Evolutionary conservation across 805 yeast species (phyloP), one percentile per base, ranked within the genome.

Genomic region (Candida michaelii): DNA sequence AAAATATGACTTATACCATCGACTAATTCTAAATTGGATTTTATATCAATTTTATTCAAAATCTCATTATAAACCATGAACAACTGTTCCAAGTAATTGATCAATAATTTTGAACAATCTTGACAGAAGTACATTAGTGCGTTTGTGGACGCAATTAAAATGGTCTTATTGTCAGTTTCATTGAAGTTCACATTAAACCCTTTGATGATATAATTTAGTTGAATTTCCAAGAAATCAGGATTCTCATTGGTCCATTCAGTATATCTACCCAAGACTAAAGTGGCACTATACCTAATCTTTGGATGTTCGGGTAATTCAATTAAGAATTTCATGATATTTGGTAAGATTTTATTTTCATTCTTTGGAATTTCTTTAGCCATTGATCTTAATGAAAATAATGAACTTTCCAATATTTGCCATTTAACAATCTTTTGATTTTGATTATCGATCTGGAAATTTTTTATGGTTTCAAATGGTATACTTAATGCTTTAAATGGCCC

Each of bases 101-200:
- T 76, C 51, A 93, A 66, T 12, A 81, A 69, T 10, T 61, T 55
- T 0, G 90, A 77, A 56, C 99, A 93, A 63, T 95, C 99, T 56
- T 87, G 85, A 66, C 97, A 90, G 56, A 93, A 88, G 58, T 81
- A 91, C 90, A 89, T 88, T 54, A 93, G 73, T 0, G 99, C 95
- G 62, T 87, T 90, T 0, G 97, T 84, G 0, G 97, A 88, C 1
- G 99, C 97, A 19, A 84, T 77, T 17, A 84, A 71, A 23, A 87
- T 84, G 32, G 78, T 82, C 30, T 58, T 57, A 32, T 56, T 51
- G 17, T 46, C 52, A 13, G 45, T 42, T 27, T 23, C 35, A 32
- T 45, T 40, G 17, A 40, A 43, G 17, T 41, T 36, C 8, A 32
- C 27, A 43, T 71, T 66, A 54, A 89, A 85, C 0, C 97, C 96